Base-by-base conservation (phyloP, 2,329 filamentous ascomycete species). In the Exophiala mesophila region DNA sequence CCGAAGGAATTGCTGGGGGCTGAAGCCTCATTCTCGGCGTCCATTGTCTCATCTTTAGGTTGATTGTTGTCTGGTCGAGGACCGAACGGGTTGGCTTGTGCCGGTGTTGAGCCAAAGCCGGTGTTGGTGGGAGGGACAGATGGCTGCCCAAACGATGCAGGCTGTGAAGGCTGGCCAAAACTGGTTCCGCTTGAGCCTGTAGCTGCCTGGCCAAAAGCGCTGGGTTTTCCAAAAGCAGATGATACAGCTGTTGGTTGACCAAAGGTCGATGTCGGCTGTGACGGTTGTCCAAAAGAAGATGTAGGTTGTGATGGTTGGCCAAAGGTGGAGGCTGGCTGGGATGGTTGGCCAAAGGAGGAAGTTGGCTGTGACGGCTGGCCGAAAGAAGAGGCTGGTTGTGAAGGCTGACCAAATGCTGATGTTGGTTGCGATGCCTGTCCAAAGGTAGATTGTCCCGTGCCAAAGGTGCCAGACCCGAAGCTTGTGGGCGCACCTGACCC, bases 81-180 rank as follows among this genome's bases (percentile, higher is more conserved):
- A 65, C 47, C 37, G 53, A 58, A 55, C 10, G 51, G 34, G 41
- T 55, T 46, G 62, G 61, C 31, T 58, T 63, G 35, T 72, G 67
- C 36, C 70, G 69, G 36, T 70, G 4, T 43, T 50, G 47, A 26
- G 66, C 64, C 35, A 70, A 63, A 16, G 52, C 51, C 17, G 49
- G 36, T 7, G 12, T 26, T 26, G 12, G 45, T 37, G 4, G 37
- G 18, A 10, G 40, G 33, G 12, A 36, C 21, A 4, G 41, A 5
- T 24, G 41, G 21, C 21, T 52, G 45, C 13, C 45, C 45, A 36
- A 50, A 50, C n/a, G 49, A 45, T 12, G 44, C 38, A 2, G 46
- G 33, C 21, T 52, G 46, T 4, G 15, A 20, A 17, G 42, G 30
- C 31, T 45, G 41, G n/a, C 41, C 35, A 24, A 44, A 39, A 13